These are phyloP conservation scores for Agastache rugosa DNA, from an alignment of 257 asterid species.

Conservation along the genomic window DNA sequence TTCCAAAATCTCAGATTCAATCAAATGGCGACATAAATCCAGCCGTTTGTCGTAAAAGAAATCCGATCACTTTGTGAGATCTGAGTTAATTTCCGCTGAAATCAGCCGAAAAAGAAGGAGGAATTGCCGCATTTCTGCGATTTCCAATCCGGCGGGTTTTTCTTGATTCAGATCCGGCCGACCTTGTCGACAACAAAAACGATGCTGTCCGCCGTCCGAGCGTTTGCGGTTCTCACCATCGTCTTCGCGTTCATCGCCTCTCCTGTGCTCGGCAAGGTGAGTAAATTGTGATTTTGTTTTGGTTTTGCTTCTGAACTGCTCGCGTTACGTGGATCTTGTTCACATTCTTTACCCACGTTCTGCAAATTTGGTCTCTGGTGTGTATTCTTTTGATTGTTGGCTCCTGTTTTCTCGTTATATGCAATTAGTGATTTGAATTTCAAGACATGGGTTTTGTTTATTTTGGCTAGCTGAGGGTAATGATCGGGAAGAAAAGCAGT, in stretches of 20 bases:
- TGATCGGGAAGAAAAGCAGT: constrained; percentile 24
- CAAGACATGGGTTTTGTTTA: constrained; percentile 4
- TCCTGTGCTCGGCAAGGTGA: constrained; percentile 48
- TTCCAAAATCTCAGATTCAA: constrained; percentile 26
- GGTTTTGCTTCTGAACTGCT: constrained; percentile 22
- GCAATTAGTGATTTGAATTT: constrained; percentile 21
- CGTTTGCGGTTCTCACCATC: constrained; percentile 28
- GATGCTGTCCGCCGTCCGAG: constrained; percentile 41
- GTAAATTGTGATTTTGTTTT: constrained; percentile 15
- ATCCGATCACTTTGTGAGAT: constrained; percentile 32
- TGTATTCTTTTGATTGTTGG: constrained; percentile 1
- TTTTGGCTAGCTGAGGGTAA: constrained; percentile 25
- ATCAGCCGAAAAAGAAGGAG: not conserved
- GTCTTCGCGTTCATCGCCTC: constrained; percentile 37
- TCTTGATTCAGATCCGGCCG: constrained; percentile 43
- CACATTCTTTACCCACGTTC: not conserved
- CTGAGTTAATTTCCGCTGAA: constrained; percentile 13
- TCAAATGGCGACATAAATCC: constrained; percentile 36
- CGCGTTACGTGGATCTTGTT: constrained; percentile 28
- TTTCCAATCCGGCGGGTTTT: constrained; percentile 16
- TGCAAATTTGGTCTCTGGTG: constrained; percentile 9
- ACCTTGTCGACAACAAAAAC: constrained; percentile 28
- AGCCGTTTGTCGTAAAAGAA: constrained; percentile 1
- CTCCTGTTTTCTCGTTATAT: not conserved
- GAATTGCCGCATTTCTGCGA: constrained; percentile 22